Conservation (phyloP, 2,329 filamentous ascomycete species). For the Colletotrichum sp. region DNA sequence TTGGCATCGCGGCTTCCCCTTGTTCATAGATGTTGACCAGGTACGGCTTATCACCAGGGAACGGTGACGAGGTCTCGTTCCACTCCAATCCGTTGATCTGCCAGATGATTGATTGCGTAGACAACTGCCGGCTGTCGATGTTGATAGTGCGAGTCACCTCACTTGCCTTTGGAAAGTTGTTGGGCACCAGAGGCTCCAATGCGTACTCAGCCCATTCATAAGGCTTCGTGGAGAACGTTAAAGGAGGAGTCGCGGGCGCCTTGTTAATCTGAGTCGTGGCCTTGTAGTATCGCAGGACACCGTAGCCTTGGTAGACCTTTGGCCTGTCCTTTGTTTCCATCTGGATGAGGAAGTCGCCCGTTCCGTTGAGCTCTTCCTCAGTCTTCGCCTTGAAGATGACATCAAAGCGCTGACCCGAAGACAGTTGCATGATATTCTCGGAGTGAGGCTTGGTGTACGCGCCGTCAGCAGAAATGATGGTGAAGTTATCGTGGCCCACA, state of each 20-base stretch:
- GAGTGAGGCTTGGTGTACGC: conserved; percentile 54
- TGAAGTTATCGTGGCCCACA: conserved; percentile 59
- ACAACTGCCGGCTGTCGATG: conserved; percentile 35
- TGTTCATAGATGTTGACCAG: conserved; percentile 57
- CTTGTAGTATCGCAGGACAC: conserved; percentile 47
- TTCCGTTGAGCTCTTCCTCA: conserved; percentile 40
- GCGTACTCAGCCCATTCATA: conserved; percentile 51
- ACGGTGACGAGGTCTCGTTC: conserved; percentile 36
- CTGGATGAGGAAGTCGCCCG: conserved; percentile 49
- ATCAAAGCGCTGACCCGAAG: conserved; percentile 65
- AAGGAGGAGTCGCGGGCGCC: conserved; percentile 17
- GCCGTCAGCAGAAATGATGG: conserved; percentile 66
- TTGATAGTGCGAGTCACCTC: conserved; percentile 56
- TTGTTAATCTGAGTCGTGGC: conserved; percentile 1
- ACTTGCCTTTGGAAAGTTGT: conserved; percentile 40
- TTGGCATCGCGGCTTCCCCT: conserved; percentile 48
- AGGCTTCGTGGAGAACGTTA: conserved; percentile 38
- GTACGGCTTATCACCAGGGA: conserved; percentile 40
- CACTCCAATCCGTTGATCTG: conserved; percentile 48
- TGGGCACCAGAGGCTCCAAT: conserved; percentile 38
- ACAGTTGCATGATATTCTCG: conserved; percentile 58
- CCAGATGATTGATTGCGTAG: neutral
- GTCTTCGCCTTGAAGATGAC: conserved; percentile 59
- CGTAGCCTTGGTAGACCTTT: conserved; percentile 49
- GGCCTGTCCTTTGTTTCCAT: conserved; percentile 57